Conservation (phyloP, 345 rosid genomes). For the Triadica sebifera region DNA sequence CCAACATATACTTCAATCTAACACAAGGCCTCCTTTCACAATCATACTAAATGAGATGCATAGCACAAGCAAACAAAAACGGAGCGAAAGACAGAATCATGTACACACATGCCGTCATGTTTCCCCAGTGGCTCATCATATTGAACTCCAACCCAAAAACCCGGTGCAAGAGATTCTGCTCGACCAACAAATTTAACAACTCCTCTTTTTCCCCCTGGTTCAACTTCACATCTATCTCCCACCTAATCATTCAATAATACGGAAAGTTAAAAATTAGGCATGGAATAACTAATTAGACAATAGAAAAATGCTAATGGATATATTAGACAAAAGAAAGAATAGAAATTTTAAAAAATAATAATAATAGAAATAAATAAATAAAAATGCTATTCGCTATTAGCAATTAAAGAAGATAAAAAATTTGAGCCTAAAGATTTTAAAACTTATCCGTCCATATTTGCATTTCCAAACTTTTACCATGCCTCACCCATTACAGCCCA, state of each 20-base stretch:
- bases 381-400: not conserved
- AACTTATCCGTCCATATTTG: not conserved
- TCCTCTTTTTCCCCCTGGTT: conserved; percentile 92
- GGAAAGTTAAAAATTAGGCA: not conserved
- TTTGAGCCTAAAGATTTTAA: not conserved
- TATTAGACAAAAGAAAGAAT: conserved; percentile 1
- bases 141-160: conserved; percentile 93
- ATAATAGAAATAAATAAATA: too few relatives aligned
- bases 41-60: not conserved
- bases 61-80: not conserved
- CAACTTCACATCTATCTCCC: conserved; percentile 91
- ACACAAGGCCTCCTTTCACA: not conserved
- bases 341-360: not conserved
- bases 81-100: not conserved
- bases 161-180: conserved; percentile 76
- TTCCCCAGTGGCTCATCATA: conserved; percentile 95
- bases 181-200: conserved; percentile 70
- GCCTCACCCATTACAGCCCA: not conserved
- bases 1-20: not conserved
- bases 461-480: not conserved
- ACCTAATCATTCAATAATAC: conserved; percentile 37
- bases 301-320: conserved; percentile 3
- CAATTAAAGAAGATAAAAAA: not conserved
- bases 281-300: not conserved
- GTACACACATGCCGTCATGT: conserved; percentile 86